These are phyloP conservation scores for Naganishia vaughanmartiniae DNA, from an alignment of 768 basidiomycete species.

Conservation along the genomic window DNA sequence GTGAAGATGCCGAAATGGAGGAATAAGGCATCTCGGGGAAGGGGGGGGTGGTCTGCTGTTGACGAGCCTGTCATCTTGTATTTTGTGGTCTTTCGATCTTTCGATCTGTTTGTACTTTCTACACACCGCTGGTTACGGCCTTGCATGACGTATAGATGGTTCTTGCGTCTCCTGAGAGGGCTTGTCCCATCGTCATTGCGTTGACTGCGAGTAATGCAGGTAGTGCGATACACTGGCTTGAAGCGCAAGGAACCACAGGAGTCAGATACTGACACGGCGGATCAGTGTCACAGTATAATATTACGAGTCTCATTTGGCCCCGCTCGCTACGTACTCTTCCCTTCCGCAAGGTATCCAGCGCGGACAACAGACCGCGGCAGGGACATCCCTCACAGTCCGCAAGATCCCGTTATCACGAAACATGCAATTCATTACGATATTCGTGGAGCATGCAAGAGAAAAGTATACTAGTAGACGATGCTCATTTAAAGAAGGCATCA, in stretches of 20 bases:
- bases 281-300: no score
- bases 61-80: conserved; percentile 7
- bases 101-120: conserved; percentile 2
- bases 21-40: conserved; percentile 2
- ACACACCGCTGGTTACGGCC: background rate
- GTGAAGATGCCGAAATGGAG: conserved; percentile 27
- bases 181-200: background rate
- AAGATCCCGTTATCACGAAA: background rate
- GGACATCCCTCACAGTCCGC: no score
- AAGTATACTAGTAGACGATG: background rate
- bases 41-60: background rate
- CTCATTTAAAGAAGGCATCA: background rate
- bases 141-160: background rate
- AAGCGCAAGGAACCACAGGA: no score
- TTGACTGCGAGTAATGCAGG: no score
- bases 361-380: no score
- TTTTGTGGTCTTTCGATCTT: background rate
- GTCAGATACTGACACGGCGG: no score
- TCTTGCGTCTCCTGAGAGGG: background rate
- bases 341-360: no score
- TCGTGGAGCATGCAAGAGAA: background rate
- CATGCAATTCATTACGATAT: background rate
- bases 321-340: no score
- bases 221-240: no score
- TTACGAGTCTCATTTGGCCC: no score